Evolutionary conservation across 805 yeast genomes (phyloP).

Genomic region (Wickerhamiella kurtzmanii): DNA sequence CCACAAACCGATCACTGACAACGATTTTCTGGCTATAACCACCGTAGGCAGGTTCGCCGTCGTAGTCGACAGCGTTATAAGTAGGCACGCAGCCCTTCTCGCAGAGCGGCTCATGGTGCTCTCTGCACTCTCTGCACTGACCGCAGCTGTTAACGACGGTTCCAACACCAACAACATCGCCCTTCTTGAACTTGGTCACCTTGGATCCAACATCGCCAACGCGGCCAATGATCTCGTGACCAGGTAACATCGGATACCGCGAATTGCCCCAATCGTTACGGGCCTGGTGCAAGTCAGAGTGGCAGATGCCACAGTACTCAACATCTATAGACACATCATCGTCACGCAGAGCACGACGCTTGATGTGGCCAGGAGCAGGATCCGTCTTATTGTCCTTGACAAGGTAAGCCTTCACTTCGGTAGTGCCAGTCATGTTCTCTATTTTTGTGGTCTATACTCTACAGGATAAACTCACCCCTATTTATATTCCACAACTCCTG

Average conservation of each 20-base stretch:
- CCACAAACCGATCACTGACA: constrained; percentile 47
- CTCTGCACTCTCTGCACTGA: constrained; percentile 46
- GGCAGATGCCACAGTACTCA: constrained; percentile 33
- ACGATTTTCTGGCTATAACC: constrained; percentile 25
- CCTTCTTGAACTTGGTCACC: constrained; percentile 40
- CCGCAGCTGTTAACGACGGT: constrained; percentile 53
- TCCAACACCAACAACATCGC: constrained; percentile 74
- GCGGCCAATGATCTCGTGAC: constrained; percentile 34
- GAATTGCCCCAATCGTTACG: constrained; percentile 38
- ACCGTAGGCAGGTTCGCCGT: constrained; percentile 46
- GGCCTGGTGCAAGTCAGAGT: constrained; percentile 42
- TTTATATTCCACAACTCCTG: no score
- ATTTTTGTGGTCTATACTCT: no score
- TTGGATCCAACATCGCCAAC: constrained; percentile 39
- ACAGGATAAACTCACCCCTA: no score
- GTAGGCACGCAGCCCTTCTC: constrained; percentile 33
- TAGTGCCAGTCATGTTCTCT: constrained; percentile 3
- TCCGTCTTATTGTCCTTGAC: not conserved
- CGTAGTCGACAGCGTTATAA: constrained; percentile 40
- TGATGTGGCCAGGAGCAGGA: constrained; percentile 5
- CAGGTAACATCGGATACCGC: constrained; percentile 30
- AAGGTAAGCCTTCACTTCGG: constrained; percentile 6
- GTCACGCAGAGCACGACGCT: constrained; percentile 13
- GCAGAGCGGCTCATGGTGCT: constrained; percentile 48
- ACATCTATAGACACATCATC: constrained; percentile 25